Evolutionary conservation across 2,329 filamentous ascomycete genomes (phyloP), one percentile per base, ranked within the genome.

Genomic region (Verticillium alfalfae): DNA sequence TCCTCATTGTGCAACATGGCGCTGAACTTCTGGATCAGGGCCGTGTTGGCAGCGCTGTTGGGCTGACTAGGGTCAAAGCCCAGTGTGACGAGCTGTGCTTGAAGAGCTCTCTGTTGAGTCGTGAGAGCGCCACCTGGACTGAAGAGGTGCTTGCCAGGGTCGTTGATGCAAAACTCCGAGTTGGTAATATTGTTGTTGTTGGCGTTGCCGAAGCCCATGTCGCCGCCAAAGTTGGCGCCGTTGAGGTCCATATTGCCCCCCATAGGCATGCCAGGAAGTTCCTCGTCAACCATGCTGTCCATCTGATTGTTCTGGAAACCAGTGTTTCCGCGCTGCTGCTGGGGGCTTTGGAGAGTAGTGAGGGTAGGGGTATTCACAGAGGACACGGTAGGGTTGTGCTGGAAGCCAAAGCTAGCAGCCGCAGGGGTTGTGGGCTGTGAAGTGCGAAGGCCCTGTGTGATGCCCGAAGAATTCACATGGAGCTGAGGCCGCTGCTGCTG

Each of bases 331-430:
- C 57, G 62, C 62, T 78, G 72, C 59, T 77, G 86, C 67, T 81
- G 81, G 63, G 80, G 84, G 52, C 86, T 83, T 38, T 91, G 88
- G 66, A 93, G 89, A 1, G 92, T 92, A 63, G 90, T 90, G 62
- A 98, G 83, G 0, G 93, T 96, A 0, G 94, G 94, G 0, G 94
- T 98, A 74, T 97, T 98, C 61, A 97, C 94, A 3, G 93, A 97
- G 3, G 95, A 99, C 18, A 98, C 94, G 1, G 93, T 97, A 16
- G 94, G 94, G 73, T 97, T 97, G 74, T 96, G 92, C 72, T 93
- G 90, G 67, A 96, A 87, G 58, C 88, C 88, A 70, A 94, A 92
- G 68, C 84, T 88, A 56, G 89, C 85, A 34, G 91, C 83, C 37
- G 89, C 88, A 2, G 94, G 94, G 0, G 94, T 97, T 4, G 91